Percentiles rank a stretch among this genome's conserved stretches.
These are phyloP conservation scores for Gautieria morchelliformis DNA, from an alignment of 768 basidiomycete species.

Conservation along the genomic window DNA sequence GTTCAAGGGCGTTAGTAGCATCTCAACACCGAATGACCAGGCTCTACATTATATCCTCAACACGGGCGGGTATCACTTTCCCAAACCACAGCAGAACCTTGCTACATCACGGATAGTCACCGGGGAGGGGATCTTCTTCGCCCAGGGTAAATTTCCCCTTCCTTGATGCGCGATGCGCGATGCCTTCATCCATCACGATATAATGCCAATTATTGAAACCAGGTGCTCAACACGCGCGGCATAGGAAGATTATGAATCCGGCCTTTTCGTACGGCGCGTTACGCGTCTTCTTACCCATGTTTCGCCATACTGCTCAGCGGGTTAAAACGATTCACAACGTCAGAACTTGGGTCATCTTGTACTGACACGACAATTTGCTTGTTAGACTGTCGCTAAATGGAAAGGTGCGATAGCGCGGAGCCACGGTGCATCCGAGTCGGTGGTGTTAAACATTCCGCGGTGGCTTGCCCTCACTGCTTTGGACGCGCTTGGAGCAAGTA, in stretches of 20 bases:
- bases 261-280: conserved; percentile 19
- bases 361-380: too few relatives aligned
- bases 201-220: conserved; percentile 13
- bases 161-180: background rate
- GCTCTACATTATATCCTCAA: conserved; percentile 22
- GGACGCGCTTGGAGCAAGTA: conserved; percentile 31
- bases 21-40: background rate
- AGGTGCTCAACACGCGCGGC: conserved; percentile 19
- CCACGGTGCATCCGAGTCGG: conserved; percentile 2
- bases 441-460: conserved; percentile 38
- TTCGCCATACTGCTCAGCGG: conserved; percentile 15
- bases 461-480: conserved; percentile 31
- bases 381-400: conserved; percentile 16
- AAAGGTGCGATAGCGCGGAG: conserved; percentile 14
- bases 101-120: background rate
- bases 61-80: conserved; percentile 18
- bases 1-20: background rate
- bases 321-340: background rate
- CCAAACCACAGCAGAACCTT: conserved; percentile 10
- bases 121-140: background rate
- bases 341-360: too few relatives aligned
- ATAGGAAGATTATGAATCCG: conserved; percentile 21
- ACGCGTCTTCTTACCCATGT: conserved; percentile 17
- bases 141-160: background rate
- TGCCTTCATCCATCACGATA: conserved; percentile 11